Base-by-base conservation (phyloP, 805 yeast species). In the Candida alai region DNA sequence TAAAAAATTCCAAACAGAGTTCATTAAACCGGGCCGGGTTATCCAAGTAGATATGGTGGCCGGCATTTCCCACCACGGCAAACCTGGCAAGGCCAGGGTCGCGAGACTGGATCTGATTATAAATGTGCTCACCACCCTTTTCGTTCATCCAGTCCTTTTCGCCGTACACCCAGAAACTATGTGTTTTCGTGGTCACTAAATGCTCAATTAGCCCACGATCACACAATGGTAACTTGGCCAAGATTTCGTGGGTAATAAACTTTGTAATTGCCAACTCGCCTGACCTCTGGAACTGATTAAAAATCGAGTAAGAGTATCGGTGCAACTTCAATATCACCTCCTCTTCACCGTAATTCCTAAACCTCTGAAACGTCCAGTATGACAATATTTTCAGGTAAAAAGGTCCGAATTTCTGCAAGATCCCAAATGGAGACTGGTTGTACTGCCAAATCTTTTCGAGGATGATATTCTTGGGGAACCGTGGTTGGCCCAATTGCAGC, bases 141-240 rank as follows among this genome's bases (percentile, higher is more conserved):
- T 34, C 23, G 32, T 65, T 65, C 71, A 65, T 65, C 71, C 71
- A 65, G 39, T 65, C 71, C 24, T 56, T 58, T 9, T 63, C 70
- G 1, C 71, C 71, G 32, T 65, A 65, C 27, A 64, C 26, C 66
- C 70, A 63, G 2, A 56, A 34, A 1, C 53, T 46, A 18, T 47
- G 43, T n/a, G 62, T 45, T 3, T 48, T 38, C 9, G 50, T 31
- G 4, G 52, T 42, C 6, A 38, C 34, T 12, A 64, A 40, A 32
- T 46, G 54, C 30, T 60, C 60, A 6, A 52, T 53, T 19, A 63
- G 51, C 2, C 66, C 65, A 7, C 70, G 52, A 36, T 64, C 70
- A 35, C 67, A 50, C n/a, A 65, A 44, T 2, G 71, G 71, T 13
- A 65, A 42, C 15, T 48, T 42, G 1, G 71, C 60, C 20, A 65